Evolutionary conservation across 495 filamentous ascomycete genomes (phyloP), one percentile per base, ranked within the genome.

Genomic region (Trichoderma virens): DNA sequence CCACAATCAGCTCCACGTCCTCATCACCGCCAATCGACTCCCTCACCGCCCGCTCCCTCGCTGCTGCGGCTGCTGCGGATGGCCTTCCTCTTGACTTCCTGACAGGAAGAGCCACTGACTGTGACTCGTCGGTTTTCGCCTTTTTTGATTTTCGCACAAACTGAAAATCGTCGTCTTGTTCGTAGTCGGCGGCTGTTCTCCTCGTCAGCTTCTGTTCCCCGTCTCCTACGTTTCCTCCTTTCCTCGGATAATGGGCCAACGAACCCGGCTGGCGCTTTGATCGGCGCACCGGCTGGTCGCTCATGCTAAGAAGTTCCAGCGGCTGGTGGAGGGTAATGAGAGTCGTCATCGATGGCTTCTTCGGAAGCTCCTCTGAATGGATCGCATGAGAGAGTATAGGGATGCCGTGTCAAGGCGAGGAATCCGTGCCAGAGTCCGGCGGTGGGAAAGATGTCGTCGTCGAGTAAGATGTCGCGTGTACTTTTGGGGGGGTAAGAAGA

Each of bases 141-240:
- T 80, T 70, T 67, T 85, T 85, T 3, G 82, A 76, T 41, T 74
- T 80, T 51, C 85, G 84, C 65, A 81, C 80, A 68, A 88, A 88
- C 45, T 81, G 71, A 72, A 88, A 88, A 59, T 84, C 85, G 64
- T 85, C 84, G 78, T 86, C 85, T 64, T 85, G 78, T 71, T 88
- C 84, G 69, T 87, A 88, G 66, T 79, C 81, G 72, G 72, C 68
- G 59, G 76, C 76, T 78, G 66, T 11, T 35, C 32, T 35, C 32
- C 32, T 35, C 32, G n/a, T 35, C 32, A 4, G 32, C 32, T 35
- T 11, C 32, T 35, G n/a, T 35, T 35, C 16, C 45, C 11, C 38
- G 64, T 72, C 67, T 73, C 67, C 64, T 64, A 45, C 27, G 14
- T 34, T 14, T 28, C 60, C 20, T 59, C 54, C 54, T 60, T 23